A percentile compares a stretch with the other conserved stretches of the same genome.
These are phyloP conservation scores for Trichosanthes truncata DNA, from an alignment of 306 rosid species.

Conservation along the genomic window DNA sequence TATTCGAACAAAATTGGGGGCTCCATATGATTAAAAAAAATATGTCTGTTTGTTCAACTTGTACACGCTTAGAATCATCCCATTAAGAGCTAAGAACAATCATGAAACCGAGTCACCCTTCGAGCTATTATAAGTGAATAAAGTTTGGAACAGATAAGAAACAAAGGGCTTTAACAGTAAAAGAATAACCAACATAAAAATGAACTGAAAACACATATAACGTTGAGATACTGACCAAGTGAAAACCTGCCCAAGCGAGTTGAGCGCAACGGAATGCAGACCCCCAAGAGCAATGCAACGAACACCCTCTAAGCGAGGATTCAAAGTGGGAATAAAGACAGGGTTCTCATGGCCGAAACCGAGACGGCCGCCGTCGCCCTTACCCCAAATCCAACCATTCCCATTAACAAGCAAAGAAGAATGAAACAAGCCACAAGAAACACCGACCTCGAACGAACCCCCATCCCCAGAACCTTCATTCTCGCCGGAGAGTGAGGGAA, in stretches of 20 bases:
- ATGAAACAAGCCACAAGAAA: constrained; percentile 91
- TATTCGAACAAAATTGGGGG: background rate
- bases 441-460: constrained; percentile 37
- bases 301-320: constrained; percentile 48
- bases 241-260: constrained; percentile 49
- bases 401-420: constrained; percentile 61
- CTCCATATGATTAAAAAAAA: background rate
- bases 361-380: constrained; percentile 89
- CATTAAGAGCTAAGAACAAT: background rate
- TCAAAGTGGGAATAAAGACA: constrained; percentile 58
- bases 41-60: background rate
- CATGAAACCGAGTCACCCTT: background rate
- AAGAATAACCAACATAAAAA: background rate
- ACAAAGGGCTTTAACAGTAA: background rate
- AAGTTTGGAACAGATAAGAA: background rate
- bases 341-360: constrained; percentile 82
- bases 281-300: constrained; percentile 65
- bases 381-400: constrained; percentile 83
- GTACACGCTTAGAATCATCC: background rate
- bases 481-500: background rate
- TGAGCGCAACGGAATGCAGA: constrained; percentile 66
- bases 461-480: background rate
- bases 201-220: background rate
- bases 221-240: constrained; percentile 62
- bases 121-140: background rate